phyloP scores from a whole-genome alignment of 331 rosid genomes.

The Pyracantha coccinea region DNA sequence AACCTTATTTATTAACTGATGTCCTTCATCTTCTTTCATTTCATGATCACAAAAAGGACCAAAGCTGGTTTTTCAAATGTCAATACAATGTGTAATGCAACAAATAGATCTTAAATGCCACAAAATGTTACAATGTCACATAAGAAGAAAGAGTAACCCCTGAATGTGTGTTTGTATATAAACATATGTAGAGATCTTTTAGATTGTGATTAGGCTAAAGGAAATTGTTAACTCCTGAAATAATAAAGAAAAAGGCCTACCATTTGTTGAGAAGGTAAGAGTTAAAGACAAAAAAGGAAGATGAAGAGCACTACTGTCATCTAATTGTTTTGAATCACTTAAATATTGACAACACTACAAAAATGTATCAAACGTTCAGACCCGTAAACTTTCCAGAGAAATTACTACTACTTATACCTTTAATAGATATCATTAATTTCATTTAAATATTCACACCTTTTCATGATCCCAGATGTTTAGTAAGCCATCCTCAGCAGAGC shows the following conservation, averaged over 20 bases:
- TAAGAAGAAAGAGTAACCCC: too few relatives aligned
- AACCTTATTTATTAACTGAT: neutral
- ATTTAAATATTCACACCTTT: slow-evolving; percentile 22
- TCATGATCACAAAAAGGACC: neutral
- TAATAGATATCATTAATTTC: neutral
- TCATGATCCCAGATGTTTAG: slow-evolving; percentile 41
- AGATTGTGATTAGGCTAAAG: too few relatives aligned
- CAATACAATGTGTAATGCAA: neutral
- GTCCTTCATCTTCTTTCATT: neutral
- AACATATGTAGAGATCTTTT: too few relatives aligned
- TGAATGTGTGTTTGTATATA: too few relatives aligned
- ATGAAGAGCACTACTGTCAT: neutral
- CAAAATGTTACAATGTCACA: too few relatives aligned
- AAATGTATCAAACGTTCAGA: neutral
- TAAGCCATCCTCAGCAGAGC: slow-evolving; percentile 41
- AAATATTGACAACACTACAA: neutral
- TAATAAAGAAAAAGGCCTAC: too few relatives aligned
- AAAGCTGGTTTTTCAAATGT: neutral
- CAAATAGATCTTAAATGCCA: too few relatives aligned
- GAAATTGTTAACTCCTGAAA: too few relatives aligned
- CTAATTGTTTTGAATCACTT: neutral
- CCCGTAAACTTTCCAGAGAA: neutral
- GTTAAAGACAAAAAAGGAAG: neutral
- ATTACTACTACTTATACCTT: neutral
- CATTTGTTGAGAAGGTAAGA: too few relatives aligned